Evolutionary conservation across 148 eudicot species (phyloP), one percentile per base, ranked within the genome.

Genomic region (Fallopia convolvulus): DNA sequence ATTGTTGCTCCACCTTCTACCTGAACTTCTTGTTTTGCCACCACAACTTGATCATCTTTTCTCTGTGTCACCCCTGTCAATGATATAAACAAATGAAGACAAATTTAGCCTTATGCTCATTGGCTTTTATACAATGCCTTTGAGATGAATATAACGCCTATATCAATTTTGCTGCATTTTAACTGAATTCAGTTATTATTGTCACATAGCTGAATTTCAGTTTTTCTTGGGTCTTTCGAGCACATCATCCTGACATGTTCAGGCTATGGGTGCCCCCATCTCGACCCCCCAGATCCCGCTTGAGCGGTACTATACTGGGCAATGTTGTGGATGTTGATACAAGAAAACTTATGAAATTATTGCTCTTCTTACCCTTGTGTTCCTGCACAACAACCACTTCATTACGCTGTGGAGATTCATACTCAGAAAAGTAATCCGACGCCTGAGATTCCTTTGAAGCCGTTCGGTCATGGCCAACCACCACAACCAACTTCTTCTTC

Each of bases 361-460:
- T n/a, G 11, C 21, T 6, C 21, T 14, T 48, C 11, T 75, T 75
- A 76, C 77, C 77, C 12, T 39, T 39, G 74, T 36, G 7, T 40
- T 39, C 53, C 7, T 73, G 26, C 14, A n/a, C 55, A 41, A 40
- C 74, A 5, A 40, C 47, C 15, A 20, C 75, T 4, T 44, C 75
- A 18, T 33, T 75, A 52, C 7, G 75, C 44, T 40, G 75, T 10
- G 61, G 73, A 4, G 79, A 32, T 23, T 77, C 80, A 20, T 49
- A 50, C 46, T 40, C 75, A 11, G 75, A 73, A 4, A 42, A 73
- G 39, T 73, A 44, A 44, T 73, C 75, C 32, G 75, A 73, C 17
- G 3, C 53, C n/a, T 70, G 75, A 32, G 75, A 48, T 52, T 77
- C 80, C 40, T 50, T 70, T 2, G 80, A 77, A 1, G 55, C 53